Evolutionary conservation across 1,139 yeast genomes (phyloP), one percentile per base, ranked within the genome.

Genomic region (Arxiozyma telluris): DNA sequence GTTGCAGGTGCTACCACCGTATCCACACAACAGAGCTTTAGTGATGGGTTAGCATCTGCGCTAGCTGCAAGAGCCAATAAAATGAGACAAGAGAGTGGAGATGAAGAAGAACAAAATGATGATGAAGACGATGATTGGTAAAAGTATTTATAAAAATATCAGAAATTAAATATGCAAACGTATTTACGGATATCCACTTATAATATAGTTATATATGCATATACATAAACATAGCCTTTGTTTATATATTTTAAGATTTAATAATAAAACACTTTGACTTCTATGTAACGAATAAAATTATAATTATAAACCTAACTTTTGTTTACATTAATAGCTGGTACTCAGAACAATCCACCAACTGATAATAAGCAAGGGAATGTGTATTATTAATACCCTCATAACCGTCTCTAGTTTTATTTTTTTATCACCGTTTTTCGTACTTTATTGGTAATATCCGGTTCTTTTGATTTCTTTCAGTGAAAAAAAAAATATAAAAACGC

Each of bases 41-140:
- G 95, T 18, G 93, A 90, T 7, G 93, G 94, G 7, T 76, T 91
- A 58, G 97, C 97, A 0, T 88, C 87, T 59, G 98, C 97, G 0
- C 78, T 93, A 63, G 88, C 84, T 65, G 87, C 84, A 51, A 80
- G 96, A 66, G 90, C 90, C 41, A 88, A 87, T 48, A 86, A 88
- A 52, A 84, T 85, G 61, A 80, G 87, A 56, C 80, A 75, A 53
- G 85, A 83, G 53, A 85, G 84, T 60, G 93, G 83, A 47, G 93
- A 84, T 20, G 96, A 87, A 47, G 89, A 82, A 17, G 89, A 80
- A 27, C 87, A 81, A 43, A 73, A 70, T 22, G 76, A 75, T 44
- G 90, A 84, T 56, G 75, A 73, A 42, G 76, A 74, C 51, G 80
- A 76, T 50, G 53, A 51, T 27, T 51, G 53, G 53, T 51, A 23